Evolutionary conservation across 441 rosid genomes (phyloP).

Genomic region (Gossypium trilobum): DNA sequence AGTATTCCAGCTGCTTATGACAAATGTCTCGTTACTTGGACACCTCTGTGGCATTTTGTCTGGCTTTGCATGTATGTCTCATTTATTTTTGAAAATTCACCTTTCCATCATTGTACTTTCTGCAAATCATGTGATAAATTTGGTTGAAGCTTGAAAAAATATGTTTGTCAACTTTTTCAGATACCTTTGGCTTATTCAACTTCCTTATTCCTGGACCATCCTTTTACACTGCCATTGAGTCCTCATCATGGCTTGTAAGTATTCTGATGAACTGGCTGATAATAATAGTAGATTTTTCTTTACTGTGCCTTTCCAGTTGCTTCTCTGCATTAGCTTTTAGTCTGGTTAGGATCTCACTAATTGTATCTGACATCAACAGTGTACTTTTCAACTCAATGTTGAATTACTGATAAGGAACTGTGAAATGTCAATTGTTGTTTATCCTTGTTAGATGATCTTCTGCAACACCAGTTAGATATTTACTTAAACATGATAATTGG

Average conservation of each 20-base stretch:
- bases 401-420: neutral
- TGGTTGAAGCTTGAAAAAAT: neutral
- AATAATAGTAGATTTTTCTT: neutral
- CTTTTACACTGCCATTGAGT: slow-evolving; percentile 64
- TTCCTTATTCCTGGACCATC: slow-evolving; percentile 71
- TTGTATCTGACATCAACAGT: neutral
- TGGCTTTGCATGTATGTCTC: slow-evolving; percentile 74
- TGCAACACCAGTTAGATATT: neutral
- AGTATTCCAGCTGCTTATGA: slow-evolving; percentile 74
- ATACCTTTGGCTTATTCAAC: slow-evolving; percentile 74
- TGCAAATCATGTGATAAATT: slow-evolving; percentile 9
- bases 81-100: neutral
- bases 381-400: neutral
- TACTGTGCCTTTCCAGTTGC: slow-evolving; percentile 3
- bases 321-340: neutral
- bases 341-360: neutral
- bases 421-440: neutral
- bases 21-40: slow-evolving; percentile 88
- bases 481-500: neutral
- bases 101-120: slow-evolving; percentile 4
- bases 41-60: slow-evolving; percentile 91
- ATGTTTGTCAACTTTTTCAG: slow-evolving; percentile 30
- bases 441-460: neutral
- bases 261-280: slow-evolving; percentile 6
- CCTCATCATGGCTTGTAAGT: slow-evolving; percentile 80